Base-by-base conservation (phyloP, 176 grass and related monocot genomes). In the Eleusine coracana region DNA sequence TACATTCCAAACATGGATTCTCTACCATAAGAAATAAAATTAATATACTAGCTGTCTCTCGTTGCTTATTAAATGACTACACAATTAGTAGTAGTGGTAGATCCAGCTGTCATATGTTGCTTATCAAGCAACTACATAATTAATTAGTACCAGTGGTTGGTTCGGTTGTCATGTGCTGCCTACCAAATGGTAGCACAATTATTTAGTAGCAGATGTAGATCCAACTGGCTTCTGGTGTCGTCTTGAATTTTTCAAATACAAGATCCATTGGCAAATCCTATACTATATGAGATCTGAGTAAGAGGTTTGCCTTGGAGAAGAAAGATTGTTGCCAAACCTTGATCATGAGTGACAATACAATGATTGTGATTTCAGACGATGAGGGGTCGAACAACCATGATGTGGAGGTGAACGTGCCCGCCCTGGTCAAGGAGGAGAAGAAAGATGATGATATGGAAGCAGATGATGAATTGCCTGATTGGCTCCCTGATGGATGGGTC, bases 401-500 rank as follows among this genome's bases (percentile, higher is more conserved):
- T 3, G 64, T 34, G 50, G 23, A 55, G 48, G 13, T 41, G 10
- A 42, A 55, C 1, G 3, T 5, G 8, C 16, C 0, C 1, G 0
- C 15, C 16, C 13, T 1, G 1, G 0, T 17, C 3, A 66, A 5
- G 0, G 6, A 55, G 61, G 11, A 8, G 0, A 13, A 17, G 42
- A 0, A 29, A 10, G 0, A 68, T 1, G 28, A 29, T 5, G 25
- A 29, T 29, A 29, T 13, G 60, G 25, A 25, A 8, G 15, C 14
- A 3, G 16, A 40, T 14, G 31, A 28, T 9, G 48, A 70, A 20
- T 27, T 44, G 20, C 90, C 82, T 6, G 82, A 65, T 31, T 92
- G 90, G 90, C 78, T 92, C 20, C 90, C 90, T 20, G 90, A 92
- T 69, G 90, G 90, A 10, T 88, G 83, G 90, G 70, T 79, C 55